These are phyloP conservation scores for Lepidium aucheri DNA, from an alignment of 345 rosid genomes.

Conservation along the genomic window DNA sequence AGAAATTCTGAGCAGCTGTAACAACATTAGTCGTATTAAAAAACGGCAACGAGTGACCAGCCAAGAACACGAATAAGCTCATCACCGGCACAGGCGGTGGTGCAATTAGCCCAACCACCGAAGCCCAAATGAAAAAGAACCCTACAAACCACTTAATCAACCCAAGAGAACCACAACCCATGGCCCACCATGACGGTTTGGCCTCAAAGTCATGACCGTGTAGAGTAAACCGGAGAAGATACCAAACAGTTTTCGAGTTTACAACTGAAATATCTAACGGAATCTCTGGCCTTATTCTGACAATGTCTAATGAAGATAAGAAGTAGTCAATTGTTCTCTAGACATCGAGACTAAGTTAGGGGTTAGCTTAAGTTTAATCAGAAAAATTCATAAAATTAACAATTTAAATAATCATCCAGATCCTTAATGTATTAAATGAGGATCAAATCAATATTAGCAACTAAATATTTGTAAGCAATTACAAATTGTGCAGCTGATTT, in stretches of 20 bases:
- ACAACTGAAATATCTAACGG: not conserved
- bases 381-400: no score
- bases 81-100: conserved; percentile 60
- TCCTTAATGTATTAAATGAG: no score
- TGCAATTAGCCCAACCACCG: conserved; percentile 58
- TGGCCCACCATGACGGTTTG: conserved; percentile 37
- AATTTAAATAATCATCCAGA: no score
- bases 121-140: conserved; percentile 77
- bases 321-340: not conserved
- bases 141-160: conserved; percentile 64
- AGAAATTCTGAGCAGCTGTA: conserved; percentile 63
- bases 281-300: not conserved
- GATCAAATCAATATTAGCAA: no score
- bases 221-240: conserved; percentile 72
- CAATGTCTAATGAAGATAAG: not conserved
- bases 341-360: not conserved
- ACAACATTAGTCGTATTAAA: conserved; percentile 69
- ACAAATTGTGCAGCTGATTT: no score
- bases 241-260: conserved; percentile 22
- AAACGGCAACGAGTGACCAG: conserved; percentile 74
- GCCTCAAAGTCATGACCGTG: conserved; percentile 36
- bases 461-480: no score
- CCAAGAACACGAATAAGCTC: conserved; percentile 65
- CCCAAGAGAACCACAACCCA: conserved; percentile 66
- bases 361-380: no score